phyloP scores from a whole-genome alignment of 805 yeast species.

The Monosporozyma aerobia region DNA sequence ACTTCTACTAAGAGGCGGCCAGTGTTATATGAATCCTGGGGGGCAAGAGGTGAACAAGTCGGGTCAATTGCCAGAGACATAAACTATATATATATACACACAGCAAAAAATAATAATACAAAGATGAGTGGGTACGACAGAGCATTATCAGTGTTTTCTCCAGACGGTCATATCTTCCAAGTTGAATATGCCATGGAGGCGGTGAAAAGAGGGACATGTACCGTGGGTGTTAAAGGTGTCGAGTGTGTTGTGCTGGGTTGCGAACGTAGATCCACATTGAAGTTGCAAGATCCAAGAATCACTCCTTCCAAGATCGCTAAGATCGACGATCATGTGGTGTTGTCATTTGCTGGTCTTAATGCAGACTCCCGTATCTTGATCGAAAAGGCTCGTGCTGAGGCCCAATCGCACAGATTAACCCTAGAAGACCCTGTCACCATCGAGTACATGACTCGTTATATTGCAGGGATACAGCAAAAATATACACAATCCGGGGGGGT shows the following conservation, averaged over 20 bases:
- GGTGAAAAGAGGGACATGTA: constrained; percentile 96
- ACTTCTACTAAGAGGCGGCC: too few relatives aligned
- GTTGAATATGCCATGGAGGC: constrained; percentile 98
- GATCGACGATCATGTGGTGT: constrained; percentile 79
- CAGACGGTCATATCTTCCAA: constrained; percentile 98
- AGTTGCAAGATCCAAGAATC: constrained; percentile 91
- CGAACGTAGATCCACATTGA: constrained; percentile 90
- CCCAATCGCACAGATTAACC: constrained; percentile 89
- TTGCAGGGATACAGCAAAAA: constrained; percentile 96
- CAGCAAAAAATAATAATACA: neutral
- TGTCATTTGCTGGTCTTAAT: constrained; percentile 94
- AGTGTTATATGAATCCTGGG: too few relatives aligned
- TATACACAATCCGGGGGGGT: constrained; percentile 98
- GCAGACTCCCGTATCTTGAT: constrained; percentile 96
- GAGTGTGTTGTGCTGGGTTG: constrained; percentile 89
- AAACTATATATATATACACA: neutral
- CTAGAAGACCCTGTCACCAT: constrained; percentile 88
- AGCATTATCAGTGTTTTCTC: constrained; percentile 96
- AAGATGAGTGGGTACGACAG: constrained; percentile 97
- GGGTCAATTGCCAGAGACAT: too few relatives aligned
- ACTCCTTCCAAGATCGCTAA: constrained; percentile 92
- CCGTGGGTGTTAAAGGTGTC: constrained; percentile 91
- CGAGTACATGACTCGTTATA: constrained; percentile 85
- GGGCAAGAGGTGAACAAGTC: too few relatives aligned
- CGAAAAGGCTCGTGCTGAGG: constrained; percentile 93